phyloP scores from a whole-genome alignment of 1,284 basidiomycete genomes.

The Tremellales sp. region DNA sequence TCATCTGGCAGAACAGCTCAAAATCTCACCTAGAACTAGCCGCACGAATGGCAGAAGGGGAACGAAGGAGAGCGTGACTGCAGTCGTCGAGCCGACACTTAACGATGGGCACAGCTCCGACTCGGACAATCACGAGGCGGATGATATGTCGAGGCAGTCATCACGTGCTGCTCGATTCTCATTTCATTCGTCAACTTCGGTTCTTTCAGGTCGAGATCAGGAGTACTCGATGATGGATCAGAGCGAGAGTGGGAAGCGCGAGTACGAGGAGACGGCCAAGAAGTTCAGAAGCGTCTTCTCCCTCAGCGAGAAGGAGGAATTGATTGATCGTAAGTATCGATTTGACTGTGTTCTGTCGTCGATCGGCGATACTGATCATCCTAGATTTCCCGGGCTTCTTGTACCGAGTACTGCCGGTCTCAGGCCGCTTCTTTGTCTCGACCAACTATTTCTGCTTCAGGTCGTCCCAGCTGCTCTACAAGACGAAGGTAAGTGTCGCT shows the following conservation, averaged over 20 bases:
- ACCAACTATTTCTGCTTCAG: conserved; percentile 86
- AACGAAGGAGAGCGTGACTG: conserved; percentile 7
- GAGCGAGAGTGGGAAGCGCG: conserved; percentile 26
- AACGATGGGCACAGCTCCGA: conserved; percentile 8
- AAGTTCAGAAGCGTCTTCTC: conserved; percentile 74
- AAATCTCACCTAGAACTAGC: neutral
- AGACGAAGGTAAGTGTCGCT: conserved; percentile 62
- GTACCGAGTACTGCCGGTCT: conserved; percentile 77
- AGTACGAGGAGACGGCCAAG: conserved; percentile 28
- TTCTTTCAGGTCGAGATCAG: neutral
- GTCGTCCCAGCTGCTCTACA: conserved; percentile 69
- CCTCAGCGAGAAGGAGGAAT: conserved; percentile 75
- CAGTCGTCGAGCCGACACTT: conserved; percentile 18
- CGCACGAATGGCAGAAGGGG: neutral
- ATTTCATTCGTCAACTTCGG: conserved; percentile 17
- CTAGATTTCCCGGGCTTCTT: conserved; percentile 86
- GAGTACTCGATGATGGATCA: conserved; percentile 64
- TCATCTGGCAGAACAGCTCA: neutral
- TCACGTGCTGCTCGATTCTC: conserved; percentile 11
- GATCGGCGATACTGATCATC: neutral
- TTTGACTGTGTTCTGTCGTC: conserved; percentile 1
- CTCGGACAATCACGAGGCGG: neutral
- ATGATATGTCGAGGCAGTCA: neutral
- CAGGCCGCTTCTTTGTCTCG: conserved; percentile 79
- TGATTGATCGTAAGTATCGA: conserved; percentile 70